Conservation (phyloP, 2,329 filamentous ascomycete genomes). For the Phyllosticta citriasiana region DNA sequence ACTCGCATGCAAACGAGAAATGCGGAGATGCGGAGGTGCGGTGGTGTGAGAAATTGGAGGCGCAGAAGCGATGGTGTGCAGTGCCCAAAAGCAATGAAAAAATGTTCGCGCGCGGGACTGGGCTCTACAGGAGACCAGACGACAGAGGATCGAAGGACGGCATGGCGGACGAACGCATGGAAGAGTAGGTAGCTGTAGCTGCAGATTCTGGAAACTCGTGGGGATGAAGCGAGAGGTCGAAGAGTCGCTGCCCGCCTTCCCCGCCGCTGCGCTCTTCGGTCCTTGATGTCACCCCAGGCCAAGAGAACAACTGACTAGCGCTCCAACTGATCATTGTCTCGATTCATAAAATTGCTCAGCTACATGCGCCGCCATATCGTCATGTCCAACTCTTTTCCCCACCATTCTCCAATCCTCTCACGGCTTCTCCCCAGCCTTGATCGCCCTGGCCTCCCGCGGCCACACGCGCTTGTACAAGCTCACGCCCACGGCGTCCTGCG, state of each 20-base stretch:
- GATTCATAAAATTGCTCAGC: neutral
- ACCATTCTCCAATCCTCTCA: neutral
- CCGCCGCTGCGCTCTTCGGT: neutral
- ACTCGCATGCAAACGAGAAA: neutral
- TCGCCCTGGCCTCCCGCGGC: constrained; percentile 54
- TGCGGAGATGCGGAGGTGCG: neutral
- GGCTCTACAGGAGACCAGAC: neutral
- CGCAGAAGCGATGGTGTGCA: no score
- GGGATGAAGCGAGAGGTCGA: neutral
- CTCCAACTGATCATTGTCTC: neutral
- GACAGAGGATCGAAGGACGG: no score
- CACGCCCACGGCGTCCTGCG: constrained; percentile 85
- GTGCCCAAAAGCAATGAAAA: neutral
- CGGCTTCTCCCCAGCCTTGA: constrained; percentile 19
- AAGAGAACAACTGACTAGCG: neutral
- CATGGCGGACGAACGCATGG: neutral
- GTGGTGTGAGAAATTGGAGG: neutral
- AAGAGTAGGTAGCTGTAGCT: neutral
- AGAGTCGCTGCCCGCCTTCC: no score
- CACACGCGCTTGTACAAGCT: constrained; percentile 50
- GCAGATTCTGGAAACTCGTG: neutral
- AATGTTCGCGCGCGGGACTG: neutral
- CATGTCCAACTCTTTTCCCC: neutral
- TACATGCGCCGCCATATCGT: constrained; percentile 5
- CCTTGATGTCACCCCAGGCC: constrained; percentile 5